phyloP scores from a whole-genome alignment of 768 basidiomycete genomes.

The Lentinula raphanica region DNA sequence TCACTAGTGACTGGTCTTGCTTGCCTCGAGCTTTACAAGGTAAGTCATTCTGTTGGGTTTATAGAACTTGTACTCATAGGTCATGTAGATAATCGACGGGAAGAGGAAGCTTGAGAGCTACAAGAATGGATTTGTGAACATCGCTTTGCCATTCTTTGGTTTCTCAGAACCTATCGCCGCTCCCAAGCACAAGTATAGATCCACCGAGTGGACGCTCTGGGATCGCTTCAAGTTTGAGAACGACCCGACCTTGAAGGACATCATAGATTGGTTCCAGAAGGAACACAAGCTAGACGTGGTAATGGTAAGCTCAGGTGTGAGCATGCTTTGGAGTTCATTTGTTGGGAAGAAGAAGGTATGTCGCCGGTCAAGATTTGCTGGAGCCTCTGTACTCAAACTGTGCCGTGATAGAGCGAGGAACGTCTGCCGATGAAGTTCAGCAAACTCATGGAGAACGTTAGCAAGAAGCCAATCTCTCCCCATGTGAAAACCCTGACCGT shows the following conservation, averaged over 20 bases:
- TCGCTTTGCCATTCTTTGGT: conserved; percentile 97
- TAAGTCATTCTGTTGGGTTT: conserved; percentile 21
- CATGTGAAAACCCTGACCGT: conserved; percentile 83
- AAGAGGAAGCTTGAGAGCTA: conserved; percentile 91
- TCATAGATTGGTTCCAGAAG: conserved; percentile 78
- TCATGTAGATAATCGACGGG: conserved; percentile 80
- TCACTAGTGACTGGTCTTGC: conserved; percentile 93
- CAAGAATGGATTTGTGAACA: conserved; percentile 98
- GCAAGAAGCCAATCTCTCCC: conserved; percentile 87
- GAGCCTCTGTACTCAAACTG: conserved; percentile 1
- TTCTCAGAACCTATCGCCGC: conserved; percentile 97
- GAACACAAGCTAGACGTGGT: conserved; percentile 82
- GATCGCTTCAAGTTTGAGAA: conserved; percentile 91
- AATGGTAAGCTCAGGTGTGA: conserved; percentile 97
- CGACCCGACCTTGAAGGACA: conserved; percentile 82
- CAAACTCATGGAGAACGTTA: conserved; percentile 86
- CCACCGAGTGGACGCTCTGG: conserved; percentile 96
- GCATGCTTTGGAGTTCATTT: conserved; percentile 97
- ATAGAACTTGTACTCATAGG: not conserved
- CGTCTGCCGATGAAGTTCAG: conserved; percentile 86
- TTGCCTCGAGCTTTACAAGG: conserved; percentile 97
- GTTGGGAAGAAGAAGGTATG: conserved; percentile 88
- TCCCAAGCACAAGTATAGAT: conserved; percentile 80
- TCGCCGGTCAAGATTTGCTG: conserved; percentile 5
- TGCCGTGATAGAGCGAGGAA: conserved; percentile 67